Percentiles rank a stretch among this genome's conserved stretches.
Conservation (phyloP, 2,329 filamentous ascomycete species). For the Sporothrix mexicana region DNA sequence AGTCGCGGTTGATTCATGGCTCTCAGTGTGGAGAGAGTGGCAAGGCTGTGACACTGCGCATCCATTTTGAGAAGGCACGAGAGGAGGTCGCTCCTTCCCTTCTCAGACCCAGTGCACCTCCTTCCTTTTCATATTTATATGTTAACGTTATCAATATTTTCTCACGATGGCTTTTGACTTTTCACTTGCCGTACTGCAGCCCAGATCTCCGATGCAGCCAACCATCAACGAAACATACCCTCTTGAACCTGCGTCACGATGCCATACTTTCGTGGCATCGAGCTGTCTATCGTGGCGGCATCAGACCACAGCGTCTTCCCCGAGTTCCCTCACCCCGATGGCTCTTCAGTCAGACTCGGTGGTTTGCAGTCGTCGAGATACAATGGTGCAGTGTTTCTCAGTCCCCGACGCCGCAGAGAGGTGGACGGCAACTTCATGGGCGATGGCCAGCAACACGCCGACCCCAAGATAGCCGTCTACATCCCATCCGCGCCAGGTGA, state of each 20-base stretch:
- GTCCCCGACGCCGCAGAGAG: conserved; percentile 25
- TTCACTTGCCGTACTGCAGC: neutral
- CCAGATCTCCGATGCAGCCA: too few relatives aligned
- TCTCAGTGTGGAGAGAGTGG: too few relatives aligned
- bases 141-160: neutral
- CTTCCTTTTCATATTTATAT: neutral
- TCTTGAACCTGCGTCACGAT: conserved; percentile 44
- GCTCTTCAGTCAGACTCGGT: conserved; percentile 50
- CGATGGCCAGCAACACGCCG: conserved; percentile 40
- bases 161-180: neutral
- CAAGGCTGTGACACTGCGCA: neutral
- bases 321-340: conserved; percentile 63
- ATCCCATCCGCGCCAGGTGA: conserved; percentile 61
- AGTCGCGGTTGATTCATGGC: neutral
- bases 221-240: neutral
- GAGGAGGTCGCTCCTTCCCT: conserved; percentile 20
- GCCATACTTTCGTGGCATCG: conserved; percentile 57
- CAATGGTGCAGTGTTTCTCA: conserved; percentile 25
- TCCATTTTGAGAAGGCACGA: conserved; percentile 19
- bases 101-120: neutral
- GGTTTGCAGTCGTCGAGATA: conserved; percentile 30
- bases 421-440: neutral
- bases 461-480: conserved; percentile 60
- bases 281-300: conserved; percentile 50
- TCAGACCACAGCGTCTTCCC: conserved; percentile 50